A percentile compares a stretch with the other conserved stretches of the same genome.
Evolutionary conservation across 495 filamentous ascomycete species (phyloP).

Genomic region (Rhypophila decipiens): DNA sequence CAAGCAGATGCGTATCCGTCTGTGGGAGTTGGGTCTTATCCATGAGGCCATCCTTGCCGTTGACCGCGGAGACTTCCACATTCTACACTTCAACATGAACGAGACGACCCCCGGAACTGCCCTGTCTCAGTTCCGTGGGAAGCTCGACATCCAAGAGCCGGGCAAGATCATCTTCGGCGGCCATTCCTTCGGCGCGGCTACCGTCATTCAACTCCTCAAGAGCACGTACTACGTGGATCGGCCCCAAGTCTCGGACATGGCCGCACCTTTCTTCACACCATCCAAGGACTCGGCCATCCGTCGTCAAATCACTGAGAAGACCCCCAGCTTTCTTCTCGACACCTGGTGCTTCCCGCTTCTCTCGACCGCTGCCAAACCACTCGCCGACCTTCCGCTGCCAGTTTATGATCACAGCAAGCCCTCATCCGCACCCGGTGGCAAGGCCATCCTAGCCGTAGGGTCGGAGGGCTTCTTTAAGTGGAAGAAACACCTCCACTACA

Average conservation of each 20-base stretch:
- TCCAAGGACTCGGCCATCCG: slow-evolving; percentile 39
- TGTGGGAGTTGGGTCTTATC: slow-evolving; percentile 63
- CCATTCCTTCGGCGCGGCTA: slow-evolving; percentile 71
- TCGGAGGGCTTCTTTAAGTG: slow-evolving; percentile 68
- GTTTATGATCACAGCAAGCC: slow-evolving; percentile 40
- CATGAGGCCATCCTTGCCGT: slow-evolving; percentile 57
- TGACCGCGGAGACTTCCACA: slow-evolving; percentile 40
- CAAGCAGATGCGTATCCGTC: slow-evolving; percentile 59
- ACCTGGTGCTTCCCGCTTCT: slow-evolving; percentile 67
- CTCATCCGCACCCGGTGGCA: slow-evolving; percentile 38
- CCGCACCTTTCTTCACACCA: slow-evolving; percentile 44
- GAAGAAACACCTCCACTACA: slow-evolving; percentile 55
- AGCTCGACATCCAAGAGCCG: slow-evolving; percentile 59
- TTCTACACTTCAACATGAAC: slow-evolving; percentile 38
- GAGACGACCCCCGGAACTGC: slow-evolving; percentile 31
- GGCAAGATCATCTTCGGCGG: slow-evolving; percentile 65
- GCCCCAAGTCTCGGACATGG: slow-evolving; percentile 19
- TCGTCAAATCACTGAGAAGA: slow-evolving; percentile 55
- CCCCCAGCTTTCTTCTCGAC: slow-evolving; percentile 60
- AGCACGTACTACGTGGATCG: slow-evolving; percentile 54
- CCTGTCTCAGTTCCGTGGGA: slow-evolving; percentile 44
- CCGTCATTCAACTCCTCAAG: slow-evolving; percentile 66
- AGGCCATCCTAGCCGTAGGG: slow-evolving; percentile 54
- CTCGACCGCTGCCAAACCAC: slow-evolving; percentile 43
- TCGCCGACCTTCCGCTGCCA: slow-evolving; percentile 62